These are phyloP conservation scores for Saccharomyces paradoxus DNA, from an alignment of 805 yeast genomes.

Conservation along the genomic window DNA sequence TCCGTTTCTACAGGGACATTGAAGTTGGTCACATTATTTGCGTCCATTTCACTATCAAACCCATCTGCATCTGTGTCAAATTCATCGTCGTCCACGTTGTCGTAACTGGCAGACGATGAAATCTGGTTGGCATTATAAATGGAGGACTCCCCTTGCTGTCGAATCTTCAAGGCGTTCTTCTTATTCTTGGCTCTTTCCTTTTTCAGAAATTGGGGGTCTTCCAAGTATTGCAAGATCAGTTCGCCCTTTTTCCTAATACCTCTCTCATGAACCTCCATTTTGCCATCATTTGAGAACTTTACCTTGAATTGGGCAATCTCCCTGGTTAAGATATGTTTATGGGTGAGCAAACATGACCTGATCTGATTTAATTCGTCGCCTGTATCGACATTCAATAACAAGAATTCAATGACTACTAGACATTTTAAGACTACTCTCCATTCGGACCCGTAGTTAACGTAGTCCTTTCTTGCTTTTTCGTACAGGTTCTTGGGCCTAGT, in stretches of 20 bases:
- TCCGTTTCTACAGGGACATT: slow-evolving; percentile 3
- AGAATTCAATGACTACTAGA: slow-evolving; percentile 28
- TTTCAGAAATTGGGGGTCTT: slow-evolving; percentile 25
- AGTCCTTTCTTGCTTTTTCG: slow-evolving; percentile 34
- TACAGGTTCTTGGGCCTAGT: slow-evolving; percentile 30
- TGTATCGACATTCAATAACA: slow-evolving; percentile 28
- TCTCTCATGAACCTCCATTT: slow-evolving; percentile 33
- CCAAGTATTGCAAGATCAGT: slow-evolving; percentile 22
- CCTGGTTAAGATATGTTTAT: slow-evolving; percentile 26
- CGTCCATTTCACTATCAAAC: slow-evolving; percentile 25
- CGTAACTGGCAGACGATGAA: slow-evolving; percentile 12
- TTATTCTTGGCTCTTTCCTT: slow-evolving; percentile 24
- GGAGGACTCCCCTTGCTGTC: slow-evolving; percentile 18
- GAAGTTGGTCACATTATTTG: slow-evolving; percentile 33
- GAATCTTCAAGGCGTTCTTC: slow-evolving; percentile 26
- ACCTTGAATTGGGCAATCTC: slow-evolving; percentile 27
- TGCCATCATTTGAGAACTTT: slow-evolving; percentile 30
- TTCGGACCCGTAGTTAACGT: slow-evolving; percentile 34
- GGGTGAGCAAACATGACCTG: slow-evolving; percentile 25
- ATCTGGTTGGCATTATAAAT: slow-evolving; percentile 13
- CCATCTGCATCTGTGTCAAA: not conserved
- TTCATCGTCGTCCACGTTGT: slow-evolving; percentile 16
- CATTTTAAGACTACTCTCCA: slow-evolving; percentile 37
- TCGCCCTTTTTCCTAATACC: slow-evolving; percentile 32
- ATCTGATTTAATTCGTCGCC: slow-evolving; percentile 30